Evolutionary conservation across 2,329 filamentous ascomycete genomes (phyloP).

Genomic region (Elsinoe australis): DNA sequence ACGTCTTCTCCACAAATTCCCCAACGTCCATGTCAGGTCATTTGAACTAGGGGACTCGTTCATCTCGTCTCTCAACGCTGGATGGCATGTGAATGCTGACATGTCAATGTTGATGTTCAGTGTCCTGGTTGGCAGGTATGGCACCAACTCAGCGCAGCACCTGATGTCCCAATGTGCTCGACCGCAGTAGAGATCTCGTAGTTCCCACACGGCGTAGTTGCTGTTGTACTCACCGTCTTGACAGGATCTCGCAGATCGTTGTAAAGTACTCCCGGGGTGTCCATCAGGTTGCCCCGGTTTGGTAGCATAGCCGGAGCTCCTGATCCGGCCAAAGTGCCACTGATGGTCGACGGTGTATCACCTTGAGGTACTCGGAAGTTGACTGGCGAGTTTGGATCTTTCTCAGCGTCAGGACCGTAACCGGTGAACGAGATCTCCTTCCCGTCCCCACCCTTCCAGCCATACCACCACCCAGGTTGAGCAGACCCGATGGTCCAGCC

Average conservation of each 20-base stretch:
- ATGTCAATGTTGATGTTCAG: background rate
- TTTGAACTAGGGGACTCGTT: background rate
- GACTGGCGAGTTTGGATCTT: conserved; percentile 24
- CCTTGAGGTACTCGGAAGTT: conserved; percentile 18
- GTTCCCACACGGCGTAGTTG: conserved; percentile 18
- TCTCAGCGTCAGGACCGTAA: conserved; percentile 29
- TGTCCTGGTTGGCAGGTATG: conserved; percentile 14
- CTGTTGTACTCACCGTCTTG: background rate
- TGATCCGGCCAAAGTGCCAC: conserved; percentile 1
- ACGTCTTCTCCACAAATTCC: conserved; percentile 8
- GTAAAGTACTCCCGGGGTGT: background rate
- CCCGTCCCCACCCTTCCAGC: conserved; percentile 32
- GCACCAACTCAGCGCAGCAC: conserved; percentile 16
- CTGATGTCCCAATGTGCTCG: conserved; percentile 17
- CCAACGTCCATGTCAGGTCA: conserved; percentile 1
- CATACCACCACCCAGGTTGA: conserved; percentile 23
- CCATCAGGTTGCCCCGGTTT: background rate
- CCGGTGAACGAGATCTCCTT: conserved; percentile 31
- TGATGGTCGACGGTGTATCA: background rate
- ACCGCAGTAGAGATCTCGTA: conserved; percentile 18
- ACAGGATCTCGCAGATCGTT: background rate
- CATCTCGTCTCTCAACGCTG: conserved; percentile 1
- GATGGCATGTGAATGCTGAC: background rate
- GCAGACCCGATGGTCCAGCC: conserved; percentile 20
- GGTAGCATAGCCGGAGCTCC: background rate